Evolutionary conservation across 208 protist genomes (phyloP), one percentile per base, ranked within the genome.

Genomic region (Sergeia podlipaevii): DNA sequence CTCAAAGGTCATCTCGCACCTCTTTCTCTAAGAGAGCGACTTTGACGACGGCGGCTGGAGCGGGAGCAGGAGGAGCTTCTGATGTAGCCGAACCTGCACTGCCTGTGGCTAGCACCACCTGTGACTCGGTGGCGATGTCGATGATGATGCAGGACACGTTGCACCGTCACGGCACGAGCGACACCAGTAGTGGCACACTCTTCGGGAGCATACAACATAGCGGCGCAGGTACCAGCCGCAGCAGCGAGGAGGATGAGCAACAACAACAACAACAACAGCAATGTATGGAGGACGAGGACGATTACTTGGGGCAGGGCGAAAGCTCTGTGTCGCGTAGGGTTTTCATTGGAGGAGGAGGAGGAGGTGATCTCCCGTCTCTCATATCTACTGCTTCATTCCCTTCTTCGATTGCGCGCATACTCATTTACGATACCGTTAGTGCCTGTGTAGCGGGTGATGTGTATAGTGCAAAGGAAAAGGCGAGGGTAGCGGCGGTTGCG

Each of bases 401-500:
- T 1, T 59, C 77, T 0, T 59, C 61, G 0, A 51, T 89, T 24
- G 69, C 70, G 2, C 76, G 77, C 6, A 60, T 89, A 28, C 57
- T 89, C 7, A 27, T 89, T 4, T 89, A 89, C 57, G 81, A 89
- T 46, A 77, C 77, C 1, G 74, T 91, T 8, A 78, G 65, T 32
- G 70, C 68, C 20, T 91, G 77, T 20, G 58, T 80, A 28, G 74
- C 67, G 30, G 76, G 80, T 27, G 70, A 66, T n/a, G 17, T 77
- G 10, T 87, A 88, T 63, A 70, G 62, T 32, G 56, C 59, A 10
- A 67, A 57, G 21, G 70, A 86, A 52, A 67, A 70, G 30, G 65
- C 80, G 23, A 54, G 77, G 3, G 79, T 91, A 8, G 66, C 70
- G 3, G 46, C 73, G 13, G 71, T 91, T 15, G 77, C 76, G 11